Evolutionary conservation across 106 monocot genomes (phyloP).

Genomic region (Dendrobium huoshanense): DNA sequence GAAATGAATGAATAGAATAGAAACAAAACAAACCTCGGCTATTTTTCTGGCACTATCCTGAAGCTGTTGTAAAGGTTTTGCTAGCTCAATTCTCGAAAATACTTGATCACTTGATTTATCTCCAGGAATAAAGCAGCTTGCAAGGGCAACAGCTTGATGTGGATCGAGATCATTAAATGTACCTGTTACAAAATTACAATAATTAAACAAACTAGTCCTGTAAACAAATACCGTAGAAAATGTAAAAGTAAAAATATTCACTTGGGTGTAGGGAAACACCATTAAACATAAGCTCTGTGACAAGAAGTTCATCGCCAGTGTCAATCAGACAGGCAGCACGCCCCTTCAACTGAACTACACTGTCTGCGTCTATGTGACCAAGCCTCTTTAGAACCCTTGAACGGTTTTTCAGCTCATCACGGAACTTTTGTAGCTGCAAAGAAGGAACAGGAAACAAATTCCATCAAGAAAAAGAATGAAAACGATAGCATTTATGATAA

Average conservation of each 20-base stretch:
- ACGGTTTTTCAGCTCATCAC: constrained; percentile 93
- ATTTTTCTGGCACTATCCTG: constrained; percentile 94
- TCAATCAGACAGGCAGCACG: constrained; percentile 99
- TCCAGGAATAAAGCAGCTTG: constrained; percentile 94
- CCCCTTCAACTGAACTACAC: constrained; percentile 89
- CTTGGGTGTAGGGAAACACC: constrained; percentile 24
- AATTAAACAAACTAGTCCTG: constrained; percentile 3
- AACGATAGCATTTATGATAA: background rate
- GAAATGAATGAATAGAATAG: constrained; percentile 7
- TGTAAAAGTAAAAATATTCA: background rate
- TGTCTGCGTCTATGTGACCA: constrained; percentile 95
- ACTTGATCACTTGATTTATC: constrained; percentile 97
- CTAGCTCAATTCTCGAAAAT: constrained; percentile 79
- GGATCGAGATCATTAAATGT: constrained; percentile 99
- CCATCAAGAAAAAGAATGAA: background rate
- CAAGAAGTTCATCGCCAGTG: constrained; percentile 96
- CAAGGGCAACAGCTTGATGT: constrained; percentile 87
- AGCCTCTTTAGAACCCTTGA: constrained; percentile 91
- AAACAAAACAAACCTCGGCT: constrained; percentile 61
- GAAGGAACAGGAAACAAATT: constrained; percentile 7
- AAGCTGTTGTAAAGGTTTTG: constrained; percentile 85
- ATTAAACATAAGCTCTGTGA: constrained; percentile 98
- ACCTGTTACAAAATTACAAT: constrained; percentile 27
- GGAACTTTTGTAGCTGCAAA: constrained; percentile 89
- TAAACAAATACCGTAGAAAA: background rate